phyloP scores from a whole-genome alignment of 2,329 filamentous ascomycete genomes.

The Chaetomiaceae sp. region DNA sequence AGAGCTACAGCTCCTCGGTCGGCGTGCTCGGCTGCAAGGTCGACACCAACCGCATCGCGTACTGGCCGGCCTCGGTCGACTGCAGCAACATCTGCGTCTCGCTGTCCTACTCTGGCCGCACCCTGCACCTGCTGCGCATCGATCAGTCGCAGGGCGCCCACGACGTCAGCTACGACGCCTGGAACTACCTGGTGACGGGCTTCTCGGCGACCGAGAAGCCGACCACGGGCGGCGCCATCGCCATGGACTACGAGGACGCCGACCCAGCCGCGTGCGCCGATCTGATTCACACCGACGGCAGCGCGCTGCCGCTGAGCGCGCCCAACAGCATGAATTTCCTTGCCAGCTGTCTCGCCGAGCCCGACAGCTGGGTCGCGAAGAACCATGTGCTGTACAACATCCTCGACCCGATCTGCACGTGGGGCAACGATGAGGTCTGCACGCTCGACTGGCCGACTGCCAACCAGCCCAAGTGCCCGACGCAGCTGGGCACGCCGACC shows the following conservation, averaged over 20 bases:
- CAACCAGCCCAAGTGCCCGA: constrained; percentile 48
- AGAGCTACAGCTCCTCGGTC: constrained; percentile 49
- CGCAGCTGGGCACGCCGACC: constrained; percentile 34
- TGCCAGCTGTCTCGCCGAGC: constrained; percentile 39
- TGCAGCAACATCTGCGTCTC: constrained; percentile 54
- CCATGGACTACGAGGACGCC: constrained; percentile 46
- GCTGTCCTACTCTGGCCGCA: constrained; percentile 42
- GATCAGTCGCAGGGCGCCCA: constrained; percentile 51
- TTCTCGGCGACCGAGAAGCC: constrained; percentile 41
- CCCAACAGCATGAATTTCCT: constrained; percentile 53
- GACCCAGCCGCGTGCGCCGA: constrained; percentile 42
- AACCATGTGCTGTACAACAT: constrained; percentile 51
- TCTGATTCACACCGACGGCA: constrained; percentile 43
- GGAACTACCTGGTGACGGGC: constrained; percentile 52
- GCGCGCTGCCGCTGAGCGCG: constrained; percentile 49
- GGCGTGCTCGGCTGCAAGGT: constrained; percentile 56
- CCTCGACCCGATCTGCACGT: constrained; percentile 42
- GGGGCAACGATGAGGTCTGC: constrained; percentile 47
- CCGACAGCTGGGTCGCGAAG: constrained; percentile 45
- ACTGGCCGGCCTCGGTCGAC: constrained; percentile 49
- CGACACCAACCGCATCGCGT: constrained; percentile 54
- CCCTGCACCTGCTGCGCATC: constrained; percentile 51
- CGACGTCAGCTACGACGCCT: constrained; percentile 56
- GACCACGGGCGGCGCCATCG: constrained; percentile 42
- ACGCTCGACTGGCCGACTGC: constrained; percentile 39